These are phyloP conservation scores for Camellia japonica DNA, from an alignment of 148 eudicot species.

Conservation along the genomic window DNA sequence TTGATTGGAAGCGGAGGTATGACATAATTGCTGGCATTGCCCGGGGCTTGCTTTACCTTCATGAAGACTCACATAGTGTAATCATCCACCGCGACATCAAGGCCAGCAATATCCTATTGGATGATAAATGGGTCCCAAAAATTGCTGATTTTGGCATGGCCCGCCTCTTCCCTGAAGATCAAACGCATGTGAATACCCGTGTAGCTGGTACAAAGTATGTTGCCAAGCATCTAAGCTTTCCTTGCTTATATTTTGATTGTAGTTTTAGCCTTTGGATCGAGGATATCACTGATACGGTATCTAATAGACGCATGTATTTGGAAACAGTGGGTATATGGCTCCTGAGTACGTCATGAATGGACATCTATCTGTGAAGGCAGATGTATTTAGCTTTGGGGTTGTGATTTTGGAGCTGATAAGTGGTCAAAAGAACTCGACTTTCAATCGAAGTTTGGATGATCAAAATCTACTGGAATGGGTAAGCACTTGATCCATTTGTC, in stretches of 20 bases:
- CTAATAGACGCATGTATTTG: constrained; percentile 16
- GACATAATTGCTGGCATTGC: constrained; percentile 67
- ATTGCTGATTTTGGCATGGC: constrained; percentile 99
- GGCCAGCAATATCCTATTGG: constrained; percentile 79
- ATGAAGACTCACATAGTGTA: constrained; percentile 62
- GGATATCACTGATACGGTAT: not conserved
- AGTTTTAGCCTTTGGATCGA: not conserved
- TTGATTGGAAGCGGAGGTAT: constrained; percentile 73
- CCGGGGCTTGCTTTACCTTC: constrained; percentile 76
- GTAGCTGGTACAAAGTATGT: constrained; percentile 92
- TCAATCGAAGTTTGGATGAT: constrained; percentile 35
- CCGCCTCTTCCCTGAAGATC: constrained; percentile 72
- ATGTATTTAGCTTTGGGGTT: constrained; percentile 90
- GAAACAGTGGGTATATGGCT: constrained; percentile 89
- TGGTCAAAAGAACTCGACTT: constrained; percentile 64
- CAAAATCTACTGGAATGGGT: constrained; percentile 76
- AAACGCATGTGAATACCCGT: constrained; percentile 85
- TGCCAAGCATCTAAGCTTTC: constrained; percentile 12
- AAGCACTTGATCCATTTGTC: constrained; percentile 27
- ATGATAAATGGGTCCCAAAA: constrained; percentile 82
- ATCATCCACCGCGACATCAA: constrained; percentile 91
- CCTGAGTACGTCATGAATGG: constrained; percentile 86
- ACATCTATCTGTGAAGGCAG: constrained; percentile 68
- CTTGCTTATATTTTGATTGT: not conserved
- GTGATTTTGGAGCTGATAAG: constrained; percentile 75